These are phyloP conservation scores for Moesziomyces sp. DNA, from an alignment of 1,284 basidiomycete species.

Conservation along the genomic window DNA sequence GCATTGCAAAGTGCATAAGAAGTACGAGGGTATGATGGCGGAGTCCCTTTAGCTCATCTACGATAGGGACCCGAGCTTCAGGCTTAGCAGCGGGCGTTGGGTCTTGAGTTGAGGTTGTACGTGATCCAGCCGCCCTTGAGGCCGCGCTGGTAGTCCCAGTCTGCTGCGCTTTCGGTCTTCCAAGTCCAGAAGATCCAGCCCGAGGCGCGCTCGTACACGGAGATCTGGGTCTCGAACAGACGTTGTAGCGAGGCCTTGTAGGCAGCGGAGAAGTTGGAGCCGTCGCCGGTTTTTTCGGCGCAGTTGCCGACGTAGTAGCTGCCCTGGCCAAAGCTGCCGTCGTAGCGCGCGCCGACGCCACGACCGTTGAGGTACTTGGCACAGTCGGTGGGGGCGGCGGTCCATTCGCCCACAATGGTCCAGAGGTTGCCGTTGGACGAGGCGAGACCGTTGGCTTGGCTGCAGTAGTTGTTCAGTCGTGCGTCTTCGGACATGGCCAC, in stretches of 20 bases:
- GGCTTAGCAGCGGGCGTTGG: slow-evolving; percentile 49
- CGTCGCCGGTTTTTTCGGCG: slow-evolving; percentile 77
- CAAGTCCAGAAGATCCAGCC: slow-evolving; percentile 87
- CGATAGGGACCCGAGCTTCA: slow-evolving; percentile 6
- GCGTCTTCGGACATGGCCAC: slow-evolving; percentile 42
- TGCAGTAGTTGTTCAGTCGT: slow-evolving; percentile 59
- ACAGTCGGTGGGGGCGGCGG: slow-evolving; percentile 80
- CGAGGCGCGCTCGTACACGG: slow-evolving; percentile 68
- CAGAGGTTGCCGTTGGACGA: slow-evolving; percentile 55
- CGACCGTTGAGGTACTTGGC: slow-evolving; percentile 79
- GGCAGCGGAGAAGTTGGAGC: slow-evolving; percentile 76
- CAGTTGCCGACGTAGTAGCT: slow-evolving; percentile 77
- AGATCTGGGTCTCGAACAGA: slow-evolving; percentile 83
- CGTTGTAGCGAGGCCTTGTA: slow-evolving; percentile 86
- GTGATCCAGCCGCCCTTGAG: slow-evolving; percentile 63
- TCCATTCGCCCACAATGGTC: slow-evolving; percentile 67
- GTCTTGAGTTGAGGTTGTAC: slow-evolving; percentile 34
- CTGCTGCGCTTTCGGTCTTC: slow-evolving; percentile 73
- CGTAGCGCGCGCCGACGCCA: slow-evolving; percentile 80
- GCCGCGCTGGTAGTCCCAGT: slow-evolving; percentile 66
- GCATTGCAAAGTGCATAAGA: background rate
- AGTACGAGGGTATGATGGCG: too few relatives aligned
- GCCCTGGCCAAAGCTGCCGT: slow-evolving; percentile 73
- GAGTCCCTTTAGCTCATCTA: background rate
- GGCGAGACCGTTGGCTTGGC: slow-evolving; percentile 26